Evolutionary conservation across 176 grass and related monocot species (phyloP).

Genomic region (Oryza brachyantha): DNA sequence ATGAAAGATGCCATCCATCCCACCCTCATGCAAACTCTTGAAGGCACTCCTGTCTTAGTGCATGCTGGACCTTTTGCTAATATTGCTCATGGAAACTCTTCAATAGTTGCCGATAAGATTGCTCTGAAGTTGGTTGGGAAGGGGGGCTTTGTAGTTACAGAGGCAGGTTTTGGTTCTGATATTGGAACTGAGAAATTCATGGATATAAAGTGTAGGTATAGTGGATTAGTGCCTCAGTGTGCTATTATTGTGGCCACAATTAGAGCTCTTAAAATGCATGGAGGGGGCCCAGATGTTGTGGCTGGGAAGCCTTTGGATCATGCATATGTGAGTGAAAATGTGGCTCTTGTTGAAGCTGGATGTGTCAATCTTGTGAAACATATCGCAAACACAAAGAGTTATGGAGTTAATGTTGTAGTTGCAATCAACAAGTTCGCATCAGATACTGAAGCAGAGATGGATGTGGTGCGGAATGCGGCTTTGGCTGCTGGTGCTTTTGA

Average conservation of each 20-base stretch:
- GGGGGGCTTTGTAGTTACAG: conserved; percentile 92
- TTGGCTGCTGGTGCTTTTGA: conserved; percentile 92
- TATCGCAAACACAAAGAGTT: conserved; percentile 71
- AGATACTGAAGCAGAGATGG: conserved; percentile 89
- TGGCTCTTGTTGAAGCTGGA: conserved; percentile 84
- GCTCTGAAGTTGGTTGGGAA: conserved; percentile 90
- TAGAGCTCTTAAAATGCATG: conserved; percentile 97
- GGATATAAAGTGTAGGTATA: conserved; percentile 98
- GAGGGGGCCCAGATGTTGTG: conserved; percentile 84
- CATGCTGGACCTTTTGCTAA: conserved; percentile 99
- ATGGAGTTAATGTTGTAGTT: conserved; percentile 86
- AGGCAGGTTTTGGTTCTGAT: conserved; percentile 98
- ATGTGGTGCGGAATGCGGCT: conserved; percentile 55
- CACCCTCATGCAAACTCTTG: conserved; percentile 95
- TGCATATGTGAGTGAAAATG: conserved; percentile 88
- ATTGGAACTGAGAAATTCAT: conserved; percentile 99
- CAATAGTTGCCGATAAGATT: conserved; percentile 97
- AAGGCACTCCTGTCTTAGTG: conserved; percentile 92
- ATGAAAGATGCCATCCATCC: conserved; percentile 99
- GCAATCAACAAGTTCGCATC: conserved; percentile 94
- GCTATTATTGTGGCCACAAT: conserved; percentile 95
- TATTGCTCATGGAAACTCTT: conserved; percentile 99
- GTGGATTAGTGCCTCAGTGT: conserved; percentile 90
- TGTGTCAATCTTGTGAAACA: conserved; percentile 87
- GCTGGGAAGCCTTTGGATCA: conserved; percentile 87